These are phyloP conservation scores for Alternaria tenuissima DNA, from an alignment of 2,329 filamentous ascomycete species.

Conservation along the genomic window DNA sequence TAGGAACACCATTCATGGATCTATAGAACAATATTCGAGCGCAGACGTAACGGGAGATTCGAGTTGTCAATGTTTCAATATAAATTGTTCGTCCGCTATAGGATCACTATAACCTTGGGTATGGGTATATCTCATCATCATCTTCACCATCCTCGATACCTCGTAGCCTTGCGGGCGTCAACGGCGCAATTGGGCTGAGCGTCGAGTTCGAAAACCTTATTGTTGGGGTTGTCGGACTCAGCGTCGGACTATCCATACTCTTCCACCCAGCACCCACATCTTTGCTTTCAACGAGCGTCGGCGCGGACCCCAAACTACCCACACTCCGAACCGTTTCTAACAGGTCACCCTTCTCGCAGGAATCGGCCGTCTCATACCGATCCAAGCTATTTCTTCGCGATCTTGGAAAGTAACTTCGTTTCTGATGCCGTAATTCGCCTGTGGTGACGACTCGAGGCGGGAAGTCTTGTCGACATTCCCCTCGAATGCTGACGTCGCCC, in stretches of 20 bases:
- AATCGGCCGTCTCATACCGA: slow-evolving; percentile 33
- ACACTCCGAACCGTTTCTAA: slow-evolving; percentile 45
- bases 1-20: not conserved
- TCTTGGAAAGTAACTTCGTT: slow-evolving; percentile 35
- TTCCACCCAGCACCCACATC: slow-evolving; percentile 35
- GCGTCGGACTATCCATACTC: slow-evolving; percentile 32
- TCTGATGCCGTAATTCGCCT: slow-evolving; percentile 31
- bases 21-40: not conserved
- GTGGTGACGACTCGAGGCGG: slow-evolving; percentile 33
- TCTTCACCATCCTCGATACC: slow-evolving; percentile 33
- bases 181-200: slow-evolving; percentile 40
- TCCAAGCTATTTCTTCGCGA: slow-evolving; percentile 43
- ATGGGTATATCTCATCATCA: slow-evolving; percentile 41
- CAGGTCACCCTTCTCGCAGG: slow-evolving; percentile 45
- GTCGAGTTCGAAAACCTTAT: slow-evolving; percentile 38
- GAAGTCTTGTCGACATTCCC: slow-evolving; percentile 27
- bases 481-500: slow-evolving; percentile 14
- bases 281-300: slow-evolving; percentile 43
- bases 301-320: slow-evolving; percentile 43
- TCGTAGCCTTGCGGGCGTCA: slow-evolving; percentile 38
- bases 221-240: slow-evolving; percentile 32
- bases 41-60: not conserved
- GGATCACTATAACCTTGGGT: slow-evolving; percentile 21
- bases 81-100: slow-evolving; percentile 16
- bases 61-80: not conserved